Conservation (phyloP, 2,329 filamentous ascomycete species). For the Penicillium brevicompactum region DNA sequence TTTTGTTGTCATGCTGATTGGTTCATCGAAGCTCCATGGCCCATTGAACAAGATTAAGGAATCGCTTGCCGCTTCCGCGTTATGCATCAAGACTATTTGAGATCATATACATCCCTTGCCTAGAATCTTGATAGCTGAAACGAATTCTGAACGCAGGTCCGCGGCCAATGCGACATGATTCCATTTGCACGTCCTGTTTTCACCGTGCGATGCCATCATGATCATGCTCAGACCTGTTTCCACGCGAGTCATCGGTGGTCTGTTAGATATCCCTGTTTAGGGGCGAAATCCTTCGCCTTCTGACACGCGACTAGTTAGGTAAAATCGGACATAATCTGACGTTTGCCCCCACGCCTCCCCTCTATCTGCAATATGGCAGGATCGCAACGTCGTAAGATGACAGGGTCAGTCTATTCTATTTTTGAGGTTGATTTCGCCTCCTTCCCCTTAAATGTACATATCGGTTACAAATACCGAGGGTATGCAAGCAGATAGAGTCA, state of each 20-base stretch:
- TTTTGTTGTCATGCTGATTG: constrained; percentile 6
- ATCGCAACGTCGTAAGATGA: not conserved
- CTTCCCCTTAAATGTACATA: constrained; percentile 1
- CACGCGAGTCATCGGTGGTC: not conserved
- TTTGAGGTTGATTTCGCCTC: not conserved
- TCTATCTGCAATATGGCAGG: not conserved
- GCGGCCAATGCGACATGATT: constrained; percentile 4
- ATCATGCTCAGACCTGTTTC: not conserved
- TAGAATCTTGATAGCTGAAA: constrained; percentile 22
- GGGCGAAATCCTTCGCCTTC: not conserved
- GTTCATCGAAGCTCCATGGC: constrained; percentile 13
- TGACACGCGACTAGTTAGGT: not conserved
- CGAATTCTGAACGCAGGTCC: constrained; percentile 2
- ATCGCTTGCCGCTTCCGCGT: constrained; percentile 14
- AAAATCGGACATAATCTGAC: not conserved
- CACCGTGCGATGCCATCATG: not conserved
- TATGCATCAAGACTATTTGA: constrained; percentile 7
- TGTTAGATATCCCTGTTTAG: not conserved
- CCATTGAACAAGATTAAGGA: constrained; percentile 20
- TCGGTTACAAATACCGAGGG: not conserved
- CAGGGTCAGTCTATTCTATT: not conserved
- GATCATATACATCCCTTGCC: constrained; percentile 18
- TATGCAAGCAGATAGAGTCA: not conserved
- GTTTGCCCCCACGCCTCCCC: not conserved
- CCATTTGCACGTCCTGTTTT: not conserved